phyloP scores from a whole-genome alignment of 306 rosid genomes.

The Gynostemma pentaphyllum region DNA sequence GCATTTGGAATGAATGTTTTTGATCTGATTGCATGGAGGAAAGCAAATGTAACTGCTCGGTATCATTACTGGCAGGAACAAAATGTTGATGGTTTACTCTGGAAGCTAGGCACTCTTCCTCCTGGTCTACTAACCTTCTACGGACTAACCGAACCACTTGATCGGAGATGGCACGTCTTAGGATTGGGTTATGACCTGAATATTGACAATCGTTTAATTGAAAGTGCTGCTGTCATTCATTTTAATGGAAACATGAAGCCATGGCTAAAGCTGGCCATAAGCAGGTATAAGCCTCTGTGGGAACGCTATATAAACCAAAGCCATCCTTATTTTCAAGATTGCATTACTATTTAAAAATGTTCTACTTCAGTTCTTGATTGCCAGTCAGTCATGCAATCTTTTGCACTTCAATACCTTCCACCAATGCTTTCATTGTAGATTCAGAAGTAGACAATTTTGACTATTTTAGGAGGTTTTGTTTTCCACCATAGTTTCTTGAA shows the following conservation, averaged over 20 bases:
- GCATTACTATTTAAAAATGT: constrained; percentile 57
- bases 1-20: constrained; percentile 96
- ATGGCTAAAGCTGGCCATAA: constrained; percentile 83
- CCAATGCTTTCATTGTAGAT: constrained; percentile 37
- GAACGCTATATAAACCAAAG: constrained; percentile 72
- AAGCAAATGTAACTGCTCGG: constrained; percentile 62
- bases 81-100: constrained; percentile 69
- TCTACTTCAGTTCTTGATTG: constrained; percentile 50
- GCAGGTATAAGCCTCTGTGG: constrained; percentile 86
- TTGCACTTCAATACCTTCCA: constrained; percentile 21
- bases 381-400: constrained; percentile 32
- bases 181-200: constrained; percentile 89
- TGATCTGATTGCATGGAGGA: constrained; percentile 91
- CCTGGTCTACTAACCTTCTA: constrained; percentile 82
- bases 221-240: constrained; percentile 87
- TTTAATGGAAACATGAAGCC: constrained; percentile 97
- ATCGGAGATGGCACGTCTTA: constrained; percentile 98
- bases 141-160: constrained; percentile 97
- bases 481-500: constrained; percentile 32
- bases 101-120: constrained; percentile 95
- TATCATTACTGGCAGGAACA: constrained; percentile 96
- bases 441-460: constrained; percentile 76
- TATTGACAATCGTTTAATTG: constrained; percentile 82
- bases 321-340: constrained; percentile 69
- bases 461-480: constrained; percentile 33